Percentiles rank a stretch among this genome's conserved stretches.
Conservation (phyloP, 495 filamentous ascomycete genomes). For the Melanomma pulvis-pyrius region DNA sequence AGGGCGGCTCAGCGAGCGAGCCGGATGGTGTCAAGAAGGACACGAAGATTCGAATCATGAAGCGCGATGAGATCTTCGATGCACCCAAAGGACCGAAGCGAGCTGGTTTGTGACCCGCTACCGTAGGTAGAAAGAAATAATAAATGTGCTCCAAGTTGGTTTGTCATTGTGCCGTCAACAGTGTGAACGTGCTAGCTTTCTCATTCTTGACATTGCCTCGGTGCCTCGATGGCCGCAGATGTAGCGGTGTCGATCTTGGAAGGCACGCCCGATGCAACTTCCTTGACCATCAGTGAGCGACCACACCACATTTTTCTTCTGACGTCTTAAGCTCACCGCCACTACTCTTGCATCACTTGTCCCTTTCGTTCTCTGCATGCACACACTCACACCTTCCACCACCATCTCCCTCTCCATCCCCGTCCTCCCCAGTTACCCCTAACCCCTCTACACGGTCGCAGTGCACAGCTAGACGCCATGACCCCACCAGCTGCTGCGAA, state of each 20-base stretch:
- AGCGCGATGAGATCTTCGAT: constrained; percentile 36
- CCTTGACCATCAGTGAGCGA: background rate
- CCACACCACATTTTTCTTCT: background rate
- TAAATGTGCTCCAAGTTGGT: background rate
- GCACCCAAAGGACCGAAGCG: constrained; percentile 36
- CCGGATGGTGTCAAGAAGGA: constrained; percentile 51
- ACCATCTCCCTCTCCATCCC: background rate
- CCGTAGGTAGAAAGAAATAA: constrained; percentile 30
- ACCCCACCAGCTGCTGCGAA: background rate
- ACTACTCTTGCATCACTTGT: background rate
- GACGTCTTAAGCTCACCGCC: background rate
- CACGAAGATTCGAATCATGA: constrained; percentile 47
- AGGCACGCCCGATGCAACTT: background rate
- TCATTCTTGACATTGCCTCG: too few species aligned
- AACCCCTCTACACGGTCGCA: background rate
- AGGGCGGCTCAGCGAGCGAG: constrained; percentile 49
- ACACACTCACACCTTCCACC: background rate
- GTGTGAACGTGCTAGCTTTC: too few species aligned
- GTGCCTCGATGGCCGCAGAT: too few species aligned
- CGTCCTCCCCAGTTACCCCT: background rate
- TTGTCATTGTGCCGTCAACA: background rate
- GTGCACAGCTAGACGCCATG: background rate
- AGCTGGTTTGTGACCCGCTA: constrained; percentile 15
- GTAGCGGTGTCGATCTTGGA: too few species aligned
- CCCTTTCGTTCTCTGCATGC: background rate